Evolutionary conservation across 2,329 filamentous ascomycete genomes (phyloP).

Genomic region (Didymella exigua): DNA sequence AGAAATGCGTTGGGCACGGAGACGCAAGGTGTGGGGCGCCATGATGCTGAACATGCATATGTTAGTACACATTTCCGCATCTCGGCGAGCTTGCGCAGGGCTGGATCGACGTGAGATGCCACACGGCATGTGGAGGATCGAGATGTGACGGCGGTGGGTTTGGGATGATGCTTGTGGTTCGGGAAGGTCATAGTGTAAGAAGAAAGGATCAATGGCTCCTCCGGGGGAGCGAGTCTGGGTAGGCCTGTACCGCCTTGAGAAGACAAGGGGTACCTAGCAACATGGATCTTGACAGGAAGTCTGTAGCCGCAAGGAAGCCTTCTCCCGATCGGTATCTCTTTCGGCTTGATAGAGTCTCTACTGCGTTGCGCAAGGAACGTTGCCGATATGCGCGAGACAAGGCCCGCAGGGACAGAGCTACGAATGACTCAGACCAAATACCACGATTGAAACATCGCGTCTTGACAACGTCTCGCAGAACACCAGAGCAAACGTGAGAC

Average conservation of each 20-base stretch:
- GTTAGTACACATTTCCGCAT: not conserved
- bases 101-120: not conserved
- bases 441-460: too few species aligned
- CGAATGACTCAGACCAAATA: too few species aligned
- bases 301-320: not conserved
- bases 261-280: not conserved
- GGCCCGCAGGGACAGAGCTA: too few species aligned
- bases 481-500: not conserved
- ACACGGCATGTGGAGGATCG: not conserved
- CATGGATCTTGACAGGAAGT: not conserved
- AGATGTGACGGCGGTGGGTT: not conserved
- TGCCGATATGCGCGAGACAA: too few species aligned
- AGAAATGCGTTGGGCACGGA: not conserved
- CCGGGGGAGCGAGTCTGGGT: not conserved
- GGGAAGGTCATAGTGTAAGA: not conserved
- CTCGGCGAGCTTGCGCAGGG: constrained; percentile 8
- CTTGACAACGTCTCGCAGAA: too few species aligned
- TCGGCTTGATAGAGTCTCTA: not conserved
- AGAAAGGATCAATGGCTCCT: too few species aligned
- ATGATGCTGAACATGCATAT: not conserved
- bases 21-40: constrained; percentile 8
- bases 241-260: not conserved
- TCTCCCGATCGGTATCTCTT: not conserved
- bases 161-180: not conserved
- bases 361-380: not conserved